Percentiles rank a stretch among this genome's conserved stretches.
Conservation (phyloP, 2,329 filamentous ascomycete species). For the Pseudogymnoascus sp. region DNA sequence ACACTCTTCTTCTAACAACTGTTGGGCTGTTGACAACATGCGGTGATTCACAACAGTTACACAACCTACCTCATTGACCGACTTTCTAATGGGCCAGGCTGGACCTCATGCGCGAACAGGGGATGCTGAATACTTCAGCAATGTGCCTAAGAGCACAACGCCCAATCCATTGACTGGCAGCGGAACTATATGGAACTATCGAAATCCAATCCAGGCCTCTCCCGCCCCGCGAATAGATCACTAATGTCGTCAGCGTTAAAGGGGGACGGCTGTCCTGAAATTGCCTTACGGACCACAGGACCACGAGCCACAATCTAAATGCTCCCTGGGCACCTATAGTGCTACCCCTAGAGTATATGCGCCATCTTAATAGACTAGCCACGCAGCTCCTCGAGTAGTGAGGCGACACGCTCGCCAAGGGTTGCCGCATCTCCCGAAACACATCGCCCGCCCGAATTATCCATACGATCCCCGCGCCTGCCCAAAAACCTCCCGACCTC, state of each 20-base stretch:
- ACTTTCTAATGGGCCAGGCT: constrained; percentile 4
- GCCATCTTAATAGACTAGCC: constrained; percentile 3
- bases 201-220: background rate
- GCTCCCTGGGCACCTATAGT: background rate
- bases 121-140: background rate
- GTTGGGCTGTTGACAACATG: background rate
- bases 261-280: background rate
- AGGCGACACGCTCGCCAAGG: constrained; percentile 1
- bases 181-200: background rate
- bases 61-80: background rate
- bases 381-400: background rate
- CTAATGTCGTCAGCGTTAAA: background rate
- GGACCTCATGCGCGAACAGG: constrained; percentile 2
- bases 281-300: background rate
- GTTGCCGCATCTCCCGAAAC: background rate
- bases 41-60: background rate
- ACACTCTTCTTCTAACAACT: constrained; percentile 1
- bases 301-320: constrained; percentile 3
- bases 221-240: background rate
- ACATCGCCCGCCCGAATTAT: background rate
- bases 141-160: background rate
- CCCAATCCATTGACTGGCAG: constrained; percentile 2
- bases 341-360: background rate
- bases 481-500: background rate
- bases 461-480: background rate